phyloP scores from a whole-genome alignment of 768 basidiomycete species.

The Termitomyces sp. region DNA sequence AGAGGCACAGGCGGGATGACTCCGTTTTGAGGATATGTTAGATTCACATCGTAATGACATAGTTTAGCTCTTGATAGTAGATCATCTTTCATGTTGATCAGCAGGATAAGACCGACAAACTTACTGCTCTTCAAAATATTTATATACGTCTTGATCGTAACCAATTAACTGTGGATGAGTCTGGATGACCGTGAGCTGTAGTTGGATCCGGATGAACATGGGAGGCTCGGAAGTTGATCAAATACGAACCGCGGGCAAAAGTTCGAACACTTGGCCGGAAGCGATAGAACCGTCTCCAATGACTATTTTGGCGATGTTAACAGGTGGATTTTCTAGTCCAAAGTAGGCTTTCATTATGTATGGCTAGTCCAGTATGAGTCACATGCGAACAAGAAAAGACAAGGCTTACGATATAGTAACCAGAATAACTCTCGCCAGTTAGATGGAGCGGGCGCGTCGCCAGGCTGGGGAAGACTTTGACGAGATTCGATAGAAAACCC shows the following conservation, averaged over 20 bases:
- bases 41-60: slow-evolving; percentile 61
- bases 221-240: not conserved
- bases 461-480: slow-evolving; percentile 69
- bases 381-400: not conserved
- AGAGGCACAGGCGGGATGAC: slow-evolving; percentile 40
- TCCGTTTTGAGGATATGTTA: slow-evolving; percentile 63
- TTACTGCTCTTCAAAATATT: slow-evolving; percentile 67
- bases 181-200: slow-evolving; percentile 51
- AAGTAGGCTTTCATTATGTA: slow-evolving; percentile 76
- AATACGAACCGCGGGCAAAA: slow-evolving; percentile 48
- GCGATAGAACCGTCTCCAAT: slow-evolving; percentile 67
- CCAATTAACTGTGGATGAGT: slow-evolving; percentile 76
- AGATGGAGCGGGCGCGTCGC: slow-evolving; percentile 62
- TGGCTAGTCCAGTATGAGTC: slow-evolving; percentile 36
- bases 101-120: slow-evolving; percentile 19
- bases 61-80: slow-evolving; percentile 38
- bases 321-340: slow-evolving; percentile 54
- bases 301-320: slow-evolving; percentile 60
- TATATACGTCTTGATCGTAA: slow-evolving; percentile 60
- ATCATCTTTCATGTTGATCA: not conserved
- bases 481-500: slow-evolving; percentile 65
- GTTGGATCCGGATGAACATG: not conserved
- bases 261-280: slow-evolving; percentile 42
- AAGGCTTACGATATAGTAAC: slow-evolving; percentile 57
- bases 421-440: slow-evolving; percentile 74